A percentile compares a stretch with the other conserved stretches of the same genome.
These are phyloP conservation scores for Verticillium alfalfae DNA, from an alignment of 2,329 filamentous ascomycete species.

Conservation along the genomic window DNA sequence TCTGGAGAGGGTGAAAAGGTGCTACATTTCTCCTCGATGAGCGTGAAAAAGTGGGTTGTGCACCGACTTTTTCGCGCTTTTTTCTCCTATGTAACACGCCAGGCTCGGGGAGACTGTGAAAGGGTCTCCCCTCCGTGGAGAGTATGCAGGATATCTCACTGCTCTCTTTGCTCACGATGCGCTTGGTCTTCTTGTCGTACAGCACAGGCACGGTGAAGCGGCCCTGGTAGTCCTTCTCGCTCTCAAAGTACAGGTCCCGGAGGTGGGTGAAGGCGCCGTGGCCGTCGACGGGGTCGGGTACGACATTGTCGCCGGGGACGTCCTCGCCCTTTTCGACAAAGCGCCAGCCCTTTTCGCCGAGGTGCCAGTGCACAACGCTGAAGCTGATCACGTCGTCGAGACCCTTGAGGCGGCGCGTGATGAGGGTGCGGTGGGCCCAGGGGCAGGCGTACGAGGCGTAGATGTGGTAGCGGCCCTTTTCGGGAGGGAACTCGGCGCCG, in stretches of 20 bases:
- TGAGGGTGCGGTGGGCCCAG: constrained; percentile 86
- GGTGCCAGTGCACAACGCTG: constrained; percentile 90
- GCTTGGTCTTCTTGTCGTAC: constrained; percentile 69
- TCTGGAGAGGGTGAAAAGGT: no score
- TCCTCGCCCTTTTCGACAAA: constrained; percentile 56
- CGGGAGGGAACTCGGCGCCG: constrained; percentile 71
- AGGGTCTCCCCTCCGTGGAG: no score
- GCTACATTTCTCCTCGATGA: no score
- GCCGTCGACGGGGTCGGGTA: constrained; percentile 63
- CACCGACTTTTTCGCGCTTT: no score
- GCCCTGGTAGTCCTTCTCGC: constrained; percentile 65
- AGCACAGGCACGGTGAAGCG: constrained; percentile 86
- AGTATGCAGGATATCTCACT: no score
- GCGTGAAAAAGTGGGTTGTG: no score
- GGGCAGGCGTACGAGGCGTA: constrained; percentile 94
- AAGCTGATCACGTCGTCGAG: constrained; percentile 76
- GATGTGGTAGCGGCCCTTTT: constrained; percentile 88
- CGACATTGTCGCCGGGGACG: constrained; percentile 54
- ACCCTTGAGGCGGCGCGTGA: constrained; percentile 85
- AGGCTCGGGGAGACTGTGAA: no score
- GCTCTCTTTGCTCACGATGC: constrained; percentile 88
- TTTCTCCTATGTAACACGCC: no score
- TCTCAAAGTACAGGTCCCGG: constrained; percentile 73
- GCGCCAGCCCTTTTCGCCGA: constrained; percentile 70
- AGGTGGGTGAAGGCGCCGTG: constrained; percentile 66